Base-by-base conservation (phyloP, 2,329 filamentous ascomycete species). In the Aspergillus sp. region DNA sequence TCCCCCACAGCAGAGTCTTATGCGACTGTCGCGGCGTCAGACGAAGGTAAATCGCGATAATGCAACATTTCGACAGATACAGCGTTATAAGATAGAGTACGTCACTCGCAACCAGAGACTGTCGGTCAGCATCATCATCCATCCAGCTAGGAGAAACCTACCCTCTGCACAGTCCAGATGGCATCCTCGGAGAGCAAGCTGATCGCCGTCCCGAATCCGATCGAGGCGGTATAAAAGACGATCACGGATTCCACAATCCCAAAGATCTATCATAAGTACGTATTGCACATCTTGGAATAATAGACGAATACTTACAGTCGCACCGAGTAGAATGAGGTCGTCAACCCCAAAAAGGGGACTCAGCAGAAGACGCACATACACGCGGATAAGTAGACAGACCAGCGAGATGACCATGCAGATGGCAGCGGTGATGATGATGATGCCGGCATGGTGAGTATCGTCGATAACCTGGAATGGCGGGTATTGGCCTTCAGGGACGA, bases 21-120 rank as follows among this genome's bases (percentile, higher is more conserved):
- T 32, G 31, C 31, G 31, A 8, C 31, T 32, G 8, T n/a, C 31
- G 31, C 8, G 31, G 31, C 31, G 31, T 32, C 8, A 32, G 31
- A 9, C 31, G 8, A 3, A 9, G 31, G 31, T 32, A 32, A 9
- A 32, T 32, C 31, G 31, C 31, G 4, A 44, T 32, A 9, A 44
- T 34, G 33, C 41, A 49, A 28, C 45, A 47, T 40, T 46, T 42
- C 19, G 47, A 66, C 9, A 69, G 49, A 51, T 64, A 70, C 10
- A 72, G 44, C 1, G 60, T 57, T 27, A 68, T 28, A 31, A 72
- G 47, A 42, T 65, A 71, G 12, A 72, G 53, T 7, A 71, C 53
- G 36, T 72, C 44, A 31, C 59, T 29, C 12, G 42, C 27, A 19
- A 38, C 13, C 54, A 12, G 57, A 50, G 40, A 64, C 69, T 12